phyloP scores from a whole-genome alignment of 371 early-diverging fungal species.

The Apophysomyces variabilis region DNA sequence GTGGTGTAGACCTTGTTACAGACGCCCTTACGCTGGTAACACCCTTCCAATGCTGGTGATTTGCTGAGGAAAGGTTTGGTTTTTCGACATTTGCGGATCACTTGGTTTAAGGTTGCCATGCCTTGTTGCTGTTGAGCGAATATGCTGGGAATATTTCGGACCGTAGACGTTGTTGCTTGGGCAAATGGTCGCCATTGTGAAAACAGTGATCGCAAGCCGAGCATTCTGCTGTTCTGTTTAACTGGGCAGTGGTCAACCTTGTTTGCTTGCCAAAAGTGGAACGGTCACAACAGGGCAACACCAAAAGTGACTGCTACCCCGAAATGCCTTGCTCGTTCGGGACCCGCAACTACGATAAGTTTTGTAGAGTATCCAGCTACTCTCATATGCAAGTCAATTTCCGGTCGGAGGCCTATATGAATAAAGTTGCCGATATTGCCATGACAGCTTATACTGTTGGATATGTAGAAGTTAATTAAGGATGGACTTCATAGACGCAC shows the following conservation, averaged over 20 bases:
- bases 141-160: constrained; percentile 20
- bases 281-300: background rate
- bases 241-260: background rate
- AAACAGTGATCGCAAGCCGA: constrained; percentile 35
- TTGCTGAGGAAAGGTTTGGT: constrained; percentile 66
- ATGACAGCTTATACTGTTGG: no score
- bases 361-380: no score
- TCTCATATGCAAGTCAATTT: no score
- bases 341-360: no score
- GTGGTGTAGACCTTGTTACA: constrained; percentile 95
- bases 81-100: constrained; percentile 88
- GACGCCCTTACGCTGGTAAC: constrained; percentile 92
- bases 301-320: background rate
- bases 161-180: background rate
- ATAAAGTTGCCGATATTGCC: no score
- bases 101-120: constrained; percentile 96
- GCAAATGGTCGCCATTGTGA: constrained; percentile 32
- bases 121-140: constrained; percentile 36
- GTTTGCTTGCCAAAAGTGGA: background rate
- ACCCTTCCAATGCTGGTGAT: constrained; percentile 88
- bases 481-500: no score
- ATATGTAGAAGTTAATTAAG: no score
- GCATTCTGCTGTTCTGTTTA: constrained; percentile 21
- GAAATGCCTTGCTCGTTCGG: no score
- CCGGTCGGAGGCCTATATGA: no score